Evolutionary conservation across 208 protist species (phyloP), one percentile per base, ranked within the genome.

Genomic region (Crithidia sp.): DNA sequence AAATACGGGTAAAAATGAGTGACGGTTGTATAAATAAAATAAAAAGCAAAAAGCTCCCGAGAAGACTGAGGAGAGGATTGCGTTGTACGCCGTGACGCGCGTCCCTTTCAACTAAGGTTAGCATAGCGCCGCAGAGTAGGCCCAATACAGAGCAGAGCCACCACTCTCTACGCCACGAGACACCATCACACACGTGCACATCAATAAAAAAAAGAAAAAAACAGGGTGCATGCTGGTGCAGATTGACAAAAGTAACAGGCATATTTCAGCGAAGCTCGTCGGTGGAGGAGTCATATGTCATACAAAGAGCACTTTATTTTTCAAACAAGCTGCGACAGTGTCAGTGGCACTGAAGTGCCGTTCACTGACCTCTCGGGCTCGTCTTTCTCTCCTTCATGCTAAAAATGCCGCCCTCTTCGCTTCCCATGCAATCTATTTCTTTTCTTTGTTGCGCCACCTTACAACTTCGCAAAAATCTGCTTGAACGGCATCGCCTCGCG

Each of bases 401-500:
- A 28, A 28, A 28, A 28, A 28, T 28, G 28, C 28, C 28, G 28
- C 28, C 28, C 28, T 28, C 28, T 28, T 14, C 45, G 12, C 45
- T 49, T 14, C 45, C 12, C 12, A 49, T 13, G 12, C 9, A 7
- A 49, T 49, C 45, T 49, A 49, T 49, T 49, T 7, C 12, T 49
- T 13, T 13, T 49, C 45, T 49, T 14, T 13, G 45, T 7, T 49
- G 45, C 45, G 45, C 45, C 12, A 49, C 45, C 47, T 62, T 45
- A 68, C 17, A 75, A 44, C 19, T 54, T 66, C 9, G 61, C 45
- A 52, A 12, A 7, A 7, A 28, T 7, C 19, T 67, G 41, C 60
- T 77, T 77, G 58, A 75, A 77, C 45, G 64, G 66, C 69, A 79
- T 79, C 37, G 79, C 77, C 8, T 41, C 70, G 43, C 77, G 70